A percentile compares a stretch with the other conserved stretches of the same genome.
These are phyloP conservation scores for Botryotinia narcissicola DNA, from an alignment of 2,329 filamentous ascomycete genomes.

Conservation along the genomic window DNA sequence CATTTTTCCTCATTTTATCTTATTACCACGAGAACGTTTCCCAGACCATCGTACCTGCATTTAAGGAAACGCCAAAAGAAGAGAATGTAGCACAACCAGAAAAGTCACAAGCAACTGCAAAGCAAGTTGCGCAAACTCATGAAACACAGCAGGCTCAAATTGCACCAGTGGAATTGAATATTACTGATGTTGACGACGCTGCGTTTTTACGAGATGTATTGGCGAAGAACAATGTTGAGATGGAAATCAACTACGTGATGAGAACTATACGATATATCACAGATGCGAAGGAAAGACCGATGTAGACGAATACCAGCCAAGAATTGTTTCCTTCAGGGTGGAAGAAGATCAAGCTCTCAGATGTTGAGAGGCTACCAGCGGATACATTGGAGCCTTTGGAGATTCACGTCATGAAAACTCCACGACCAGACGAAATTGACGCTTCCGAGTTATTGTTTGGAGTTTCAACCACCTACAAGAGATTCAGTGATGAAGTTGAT, in stretches of 20 bases:
- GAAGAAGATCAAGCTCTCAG: conserved; percentile 27
- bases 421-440: conserved; percentile 50
- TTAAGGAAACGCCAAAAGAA: conserved; percentile 5
- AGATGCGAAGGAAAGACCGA: conserved; percentile 30
- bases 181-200: conserved; percentile 25
- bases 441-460: conserved; percentile 58
- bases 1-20: conserved; percentile 14
- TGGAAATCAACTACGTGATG: conserved; percentile 34
- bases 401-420: conserved; percentile 38
- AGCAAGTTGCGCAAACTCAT: not conserved
- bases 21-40: conserved; percentile 17
- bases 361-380: conserved; percentile 24
- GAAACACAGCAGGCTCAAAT: not conserved
- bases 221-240: conserved; percentile 31
- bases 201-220: conserved; percentile 31
- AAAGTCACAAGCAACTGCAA: conserved; percentile 1
- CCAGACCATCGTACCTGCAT: conserved; percentile 10
- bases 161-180: not conserved
- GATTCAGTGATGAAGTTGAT: conserved; percentile 49
- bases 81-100: not conserved
- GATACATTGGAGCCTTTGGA: conserved; percentile 27
- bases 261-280: conserved; percentile 35
- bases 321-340: conserved; percentile 33
- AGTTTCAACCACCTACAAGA: conserved; percentile 56
- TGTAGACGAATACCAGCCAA: conserved; percentile 32